Evolutionary conservation across 73 alveolate genomes (phyloP).

Genomic region (Paramecium caudatum): DNA sequence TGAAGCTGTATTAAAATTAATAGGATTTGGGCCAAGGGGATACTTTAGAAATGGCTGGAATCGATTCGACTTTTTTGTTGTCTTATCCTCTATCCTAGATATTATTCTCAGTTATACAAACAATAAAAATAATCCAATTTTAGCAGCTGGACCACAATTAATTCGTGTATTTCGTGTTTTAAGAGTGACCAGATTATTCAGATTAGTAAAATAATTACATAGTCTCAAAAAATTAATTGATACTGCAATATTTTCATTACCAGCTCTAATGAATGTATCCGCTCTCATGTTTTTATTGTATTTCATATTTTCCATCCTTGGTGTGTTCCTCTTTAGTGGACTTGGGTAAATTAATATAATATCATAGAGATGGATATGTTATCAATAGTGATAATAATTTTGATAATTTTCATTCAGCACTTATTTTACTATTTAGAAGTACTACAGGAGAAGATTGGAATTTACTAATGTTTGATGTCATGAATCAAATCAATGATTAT

Average conservation of each 20-base stretch:
- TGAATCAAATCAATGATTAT: conserved; percentile 68
- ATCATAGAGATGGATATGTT: conserved; percentile 70
- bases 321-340: conserved; percentile 88
- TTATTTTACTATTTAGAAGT: conserved; percentile 84
- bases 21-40: conserved; percentile 86
- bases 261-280: conserved; percentile 93
- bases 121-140: conserved; percentile 80
- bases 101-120: conserved; percentile 83
- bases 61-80: conserved; percentile 96
- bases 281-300: conserved; percentile 90
- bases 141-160: conserved; percentile 91
- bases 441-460: conserved; percentile 96
- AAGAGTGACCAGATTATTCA: conserved; percentile 89
- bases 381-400: conserved; percentile 86
- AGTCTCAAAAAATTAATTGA: conserved; percentile 89
- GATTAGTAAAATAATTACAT: conserved; percentile 90
- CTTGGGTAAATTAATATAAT: conserved; percentile 75
- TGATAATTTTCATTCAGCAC: conserved; percentile 84
- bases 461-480: conserved; percentile 82
- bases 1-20: conserved; percentile 89
- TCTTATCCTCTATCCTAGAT: conserved; percentile 88
- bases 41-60: conserved; percentile 95
- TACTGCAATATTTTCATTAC: conserved; percentile 90
- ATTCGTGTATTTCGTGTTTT: conserved; percentile 95
- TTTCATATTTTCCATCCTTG: conserved; percentile 93